These are phyloP conservation scores for Lablab purpureus DNA, from an alignment of 306 rosid species.

Conservation along the genomic window DNA sequence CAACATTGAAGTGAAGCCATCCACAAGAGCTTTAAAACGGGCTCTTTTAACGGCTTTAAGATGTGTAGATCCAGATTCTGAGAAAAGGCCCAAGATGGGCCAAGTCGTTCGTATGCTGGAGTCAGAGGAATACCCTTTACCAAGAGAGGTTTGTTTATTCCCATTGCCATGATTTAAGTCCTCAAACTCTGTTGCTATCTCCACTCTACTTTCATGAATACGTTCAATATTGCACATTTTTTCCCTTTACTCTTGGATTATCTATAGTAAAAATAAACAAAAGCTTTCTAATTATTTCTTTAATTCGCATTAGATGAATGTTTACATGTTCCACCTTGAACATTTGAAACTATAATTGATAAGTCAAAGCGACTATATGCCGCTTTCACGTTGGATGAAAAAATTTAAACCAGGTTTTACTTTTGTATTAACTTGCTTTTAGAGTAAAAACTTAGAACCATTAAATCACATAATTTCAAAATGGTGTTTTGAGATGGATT, in stretches of 20 bases:
- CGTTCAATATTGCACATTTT: neutral
- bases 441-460: too few relatives aligned
- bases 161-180: neutral
- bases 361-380: too few relatives aligned
- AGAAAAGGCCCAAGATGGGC: constrained; percentile 94
- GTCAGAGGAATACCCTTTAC: constrained; percentile 85
- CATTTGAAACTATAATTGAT: too few relatives aligned
- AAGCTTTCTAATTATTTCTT: neutral
- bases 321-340: neutral
- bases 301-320: neutral
- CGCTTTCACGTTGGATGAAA: neutral
- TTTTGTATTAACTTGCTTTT: too few relatives aligned
- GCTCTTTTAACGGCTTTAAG: constrained; percentile 89
- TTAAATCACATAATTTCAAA: neutral
- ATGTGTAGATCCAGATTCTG: constrained; percentile 94
- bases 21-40: constrained; percentile 86
- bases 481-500: constrained; percentile 6
- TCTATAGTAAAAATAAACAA: neutral
- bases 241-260: neutral
- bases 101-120: constrained; percentile 96
- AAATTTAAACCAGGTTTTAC: too few relatives aligned
- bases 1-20: constrained; percentile 79
- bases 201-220: constrained; percentile 20
- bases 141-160: constrained; percentile 74
- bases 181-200: neutral